Conservation (phyloP, 768 basidiomycete genomes). For the Kwoniella pini region DNA sequence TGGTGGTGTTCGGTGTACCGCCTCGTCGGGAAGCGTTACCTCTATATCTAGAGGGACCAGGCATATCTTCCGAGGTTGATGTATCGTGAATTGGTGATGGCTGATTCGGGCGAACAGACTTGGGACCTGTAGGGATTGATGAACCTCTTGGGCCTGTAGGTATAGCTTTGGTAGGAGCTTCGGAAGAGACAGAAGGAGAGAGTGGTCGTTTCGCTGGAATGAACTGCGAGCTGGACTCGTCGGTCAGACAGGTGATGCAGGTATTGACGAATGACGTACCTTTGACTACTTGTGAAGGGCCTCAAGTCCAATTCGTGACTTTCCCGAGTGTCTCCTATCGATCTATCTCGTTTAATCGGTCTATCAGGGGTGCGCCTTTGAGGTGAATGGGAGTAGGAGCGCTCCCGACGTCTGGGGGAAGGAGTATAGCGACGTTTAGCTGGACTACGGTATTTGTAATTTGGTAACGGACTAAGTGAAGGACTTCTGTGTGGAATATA, state of each 20-base stretch:
- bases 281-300: too few relatives aligned
- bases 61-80: slow-evolving; percentile 23
- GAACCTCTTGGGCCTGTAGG: slow-evolving; percentile 32
- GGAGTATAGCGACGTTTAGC: not conserved
- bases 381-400: not conserved
- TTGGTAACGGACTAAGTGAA: too few relatives aligned
- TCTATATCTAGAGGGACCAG: slow-evolving; percentile 13
- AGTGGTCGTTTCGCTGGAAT: slow-evolving; percentile 5
- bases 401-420: too few relatives aligned
- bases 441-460: not conserved
- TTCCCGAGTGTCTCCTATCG: too few relatives aligned
- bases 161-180: slow-evolving; percentile 29
- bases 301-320: too few relatives aligned
- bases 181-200: slow-evolving; percentile 1
- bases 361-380: too few relatives aligned
- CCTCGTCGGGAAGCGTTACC: slow-evolving; percentile 6
- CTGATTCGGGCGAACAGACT: not conserved
- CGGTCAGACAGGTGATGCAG: too few relatives aligned
- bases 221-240: too few relatives aligned
- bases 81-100: not conserved
- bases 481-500: not conserved
- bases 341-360: too few relatives aligned
- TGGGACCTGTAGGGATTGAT: slow-evolving; percentile 32
- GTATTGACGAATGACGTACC: too few relatives aligned
- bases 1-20: not conserved